Conservation (phyloP, 1,284 basidiomycete species). For the Naganishia sp. region DNA sequence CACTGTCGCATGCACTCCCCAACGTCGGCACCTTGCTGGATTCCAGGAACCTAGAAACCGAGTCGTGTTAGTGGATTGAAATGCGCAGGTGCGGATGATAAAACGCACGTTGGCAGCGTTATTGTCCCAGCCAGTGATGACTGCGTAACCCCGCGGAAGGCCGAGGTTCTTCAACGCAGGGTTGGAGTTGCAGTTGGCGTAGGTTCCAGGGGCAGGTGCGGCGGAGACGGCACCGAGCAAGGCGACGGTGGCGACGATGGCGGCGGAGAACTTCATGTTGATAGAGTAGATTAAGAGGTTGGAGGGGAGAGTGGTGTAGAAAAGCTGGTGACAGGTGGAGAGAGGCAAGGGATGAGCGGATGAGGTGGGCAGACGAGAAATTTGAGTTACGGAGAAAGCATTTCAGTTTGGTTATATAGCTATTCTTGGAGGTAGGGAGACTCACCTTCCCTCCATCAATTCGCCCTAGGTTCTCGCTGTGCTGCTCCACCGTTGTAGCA, state of each 20-base stretch:
- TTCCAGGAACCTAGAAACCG: constrained; percentile 1
- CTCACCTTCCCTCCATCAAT: no score
- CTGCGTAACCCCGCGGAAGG: neutral
- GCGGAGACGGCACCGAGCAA: constrained; percentile 21
- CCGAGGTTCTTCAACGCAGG: neutral
- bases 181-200: constrained; percentile 25
- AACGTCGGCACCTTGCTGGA: neutral
- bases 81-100: no score
- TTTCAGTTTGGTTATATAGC: neutral
- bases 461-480: no score
- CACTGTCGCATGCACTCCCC: constrained; percentile 4
- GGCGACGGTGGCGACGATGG: constrained; percentile 11
- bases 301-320: neutral
- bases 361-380: neutral
- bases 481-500: no score
- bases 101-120: constrained; percentile 21
- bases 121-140: constrained; percentile 8
- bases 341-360: constrained; percentile 3
- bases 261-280: constrained; percentile 29
- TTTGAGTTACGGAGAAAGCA: neutral
- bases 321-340: neutral
- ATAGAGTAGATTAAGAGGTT: neutral
- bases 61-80: neutral
- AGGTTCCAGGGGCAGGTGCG: constrained; percentile 5
- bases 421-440: neutral